Percentiles rank a stretch among this genome's conserved stretches.
Conservation (phyloP, 495 filamentous ascomycete genomes). For the Hamigera avellanea region DNA sequence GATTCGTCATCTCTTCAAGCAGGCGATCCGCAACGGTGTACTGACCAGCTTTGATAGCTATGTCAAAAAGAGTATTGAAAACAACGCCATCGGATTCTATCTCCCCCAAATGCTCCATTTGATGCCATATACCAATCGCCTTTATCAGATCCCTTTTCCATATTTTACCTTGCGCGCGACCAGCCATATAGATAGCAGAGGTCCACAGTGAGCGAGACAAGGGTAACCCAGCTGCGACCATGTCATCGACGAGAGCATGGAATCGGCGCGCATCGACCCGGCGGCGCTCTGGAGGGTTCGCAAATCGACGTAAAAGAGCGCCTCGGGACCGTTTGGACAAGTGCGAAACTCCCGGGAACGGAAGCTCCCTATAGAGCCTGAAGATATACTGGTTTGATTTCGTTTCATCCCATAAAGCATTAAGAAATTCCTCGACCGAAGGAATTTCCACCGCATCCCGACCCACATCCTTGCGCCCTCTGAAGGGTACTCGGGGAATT, state of each 20-base stretch:
- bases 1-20: slow-evolving; percentile 62
- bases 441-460: slow-evolving; percentile 14
- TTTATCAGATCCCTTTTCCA: slow-evolving; percentile 52
- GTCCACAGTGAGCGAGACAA: slow-evolving; percentile 66
- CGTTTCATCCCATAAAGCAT: slow-evolving; percentile 25
- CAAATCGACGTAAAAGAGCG: slow-evolving; percentile 55
- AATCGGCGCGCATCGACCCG: slow-evolving; percentile 52
- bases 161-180: slow-evolving; percentile 53
- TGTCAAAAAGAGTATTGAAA: slow-evolving; percentile 86
- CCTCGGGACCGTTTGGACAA: slow-evolving; percentile 48
- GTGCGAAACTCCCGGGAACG: slow-evolving; percentile 52
- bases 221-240: slow-evolving; percentile 53
- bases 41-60: slow-evolving; percentile 74
- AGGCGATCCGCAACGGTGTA: slow-evolving; percentile 74
- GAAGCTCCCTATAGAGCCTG: slow-evolving; percentile 47
- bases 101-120: slow-evolving; percentile 69
- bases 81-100: slow-evolving; percentile 57
- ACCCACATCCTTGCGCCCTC: neutral
- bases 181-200: slow-evolving; percentile 65
- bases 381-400: slow-evolving; percentile 46
- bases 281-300: slow-evolving; percentile 31
- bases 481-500: neutral
- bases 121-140: slow-evolving; percentile 72
- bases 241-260: slow-evolving; percentile 72
- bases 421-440: slow-evolving; percentile 30